Conservation (phyloP, 2,329 filamentous ascomycete genomes). For the Scopulariopsis brevicaulis region DNA sequence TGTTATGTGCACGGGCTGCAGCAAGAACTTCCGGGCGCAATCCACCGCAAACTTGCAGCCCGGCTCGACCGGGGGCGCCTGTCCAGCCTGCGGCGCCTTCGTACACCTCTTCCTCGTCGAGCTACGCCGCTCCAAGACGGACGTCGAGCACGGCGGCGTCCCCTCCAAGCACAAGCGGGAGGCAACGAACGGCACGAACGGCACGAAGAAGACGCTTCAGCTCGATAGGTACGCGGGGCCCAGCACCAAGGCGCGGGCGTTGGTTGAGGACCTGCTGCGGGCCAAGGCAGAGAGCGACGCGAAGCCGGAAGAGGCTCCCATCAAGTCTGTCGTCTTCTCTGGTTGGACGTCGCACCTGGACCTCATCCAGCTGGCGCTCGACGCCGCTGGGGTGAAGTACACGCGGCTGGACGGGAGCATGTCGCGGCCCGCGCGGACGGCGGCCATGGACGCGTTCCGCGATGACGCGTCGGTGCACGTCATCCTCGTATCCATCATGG, state of each 20-base stretch:
- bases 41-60: slow-evolving; percentile 26
- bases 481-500: slow-evolving; percentile 85
- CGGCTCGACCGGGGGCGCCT: slow-evolving; percentile 36
- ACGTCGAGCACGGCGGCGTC: slow-evolving; percentile 34
- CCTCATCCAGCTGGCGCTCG: slow-evolving; percentile 74
- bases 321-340: slow-evolving; percentile 91
- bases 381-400: slow-evolving; percentile 53
- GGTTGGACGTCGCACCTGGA: slow-evolving; percentile 95
- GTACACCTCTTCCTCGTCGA: slow-evolving; percentile 55
- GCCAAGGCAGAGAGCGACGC: slow-evolving; percentile 51
- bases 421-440: slow-evolving; percentile 60
- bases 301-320: slow-evolving; percentile 56
- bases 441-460: slow-evolving; percentile 68
- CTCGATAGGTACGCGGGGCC: slow-evolving; percentile 65
- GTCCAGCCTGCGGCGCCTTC: slow-evolving; percentile 55
- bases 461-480: slow-evolving; percentile 61
- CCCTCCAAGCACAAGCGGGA: slow-evolving; percentile 24
- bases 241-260: slow-evolving; percentile 80
- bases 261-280: slow-evolving; percentile 62
- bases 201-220: slow-evolving; percentile 13
- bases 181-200: slow-evolving; percentile 2
- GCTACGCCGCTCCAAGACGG: slow-evolving; percentile 52
- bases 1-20: slow-evolving; percentile 67
- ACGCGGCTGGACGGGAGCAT: slow-evolving; percentile 87
- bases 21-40: slow-evolving; percentile 45